Evolutionary conservation across 176 grass and related monocot genomes (phyloP).

Genomic region (Pharus latifolius): DNA sequence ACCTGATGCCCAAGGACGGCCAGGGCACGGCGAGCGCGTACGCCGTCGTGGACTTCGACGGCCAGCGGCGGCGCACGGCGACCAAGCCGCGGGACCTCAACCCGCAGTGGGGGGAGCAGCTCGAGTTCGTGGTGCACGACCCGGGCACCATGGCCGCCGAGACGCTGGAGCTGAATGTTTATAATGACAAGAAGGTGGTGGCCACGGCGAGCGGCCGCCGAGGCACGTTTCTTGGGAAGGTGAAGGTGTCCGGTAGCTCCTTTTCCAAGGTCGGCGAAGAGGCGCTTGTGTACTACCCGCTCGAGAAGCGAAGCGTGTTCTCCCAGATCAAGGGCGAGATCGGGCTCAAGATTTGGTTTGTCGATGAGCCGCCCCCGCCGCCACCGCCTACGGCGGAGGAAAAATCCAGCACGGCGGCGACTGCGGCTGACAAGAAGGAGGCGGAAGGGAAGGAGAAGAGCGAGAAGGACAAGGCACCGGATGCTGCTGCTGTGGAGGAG

Average conservation of each 20-base stretch:
- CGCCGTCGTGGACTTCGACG: constrained; percentile 96
- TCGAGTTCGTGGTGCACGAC: constrained; percentile 85
- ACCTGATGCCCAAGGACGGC: constrained; percentile 97
- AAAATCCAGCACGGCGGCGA: not conserved
- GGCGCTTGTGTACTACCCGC: constrained; percentile 77
- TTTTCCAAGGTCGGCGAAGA: constrained; percentile 57
- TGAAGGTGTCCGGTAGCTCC: constrained; percentile 53
- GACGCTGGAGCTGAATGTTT: constrained; percentile 89
- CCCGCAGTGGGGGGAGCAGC: constrained; percentile 78
- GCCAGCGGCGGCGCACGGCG: constrained; percentile 87
- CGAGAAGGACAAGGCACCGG: not conserved
- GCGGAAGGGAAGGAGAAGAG: constrained; percentile 20
- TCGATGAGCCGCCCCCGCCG: constrained; percentile 43
- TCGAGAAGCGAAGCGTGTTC: constrained; percentile 95
- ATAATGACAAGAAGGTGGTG: constrained; percentile 88
- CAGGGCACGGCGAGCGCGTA: constrained; percentile 95
- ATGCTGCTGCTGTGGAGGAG: not conserved
- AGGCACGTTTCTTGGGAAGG: constrained; percentile 86
- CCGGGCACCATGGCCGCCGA: constrained; percentile 41
- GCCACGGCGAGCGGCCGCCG: constrained; percentile 19
- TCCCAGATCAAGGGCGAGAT: constrained; percentile 98
- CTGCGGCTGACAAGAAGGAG: constrained; percentile 4
- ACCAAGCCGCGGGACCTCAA: constrained; percentile 74
- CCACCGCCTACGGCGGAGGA: not conserved
- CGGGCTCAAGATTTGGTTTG: constrained; percentile 72